Evolutionary conservation across 306 rosid genomes (phyloP), one percentile per base, ranked within the genome.

Genomic region (Dalbergia oliveri): DNA sequence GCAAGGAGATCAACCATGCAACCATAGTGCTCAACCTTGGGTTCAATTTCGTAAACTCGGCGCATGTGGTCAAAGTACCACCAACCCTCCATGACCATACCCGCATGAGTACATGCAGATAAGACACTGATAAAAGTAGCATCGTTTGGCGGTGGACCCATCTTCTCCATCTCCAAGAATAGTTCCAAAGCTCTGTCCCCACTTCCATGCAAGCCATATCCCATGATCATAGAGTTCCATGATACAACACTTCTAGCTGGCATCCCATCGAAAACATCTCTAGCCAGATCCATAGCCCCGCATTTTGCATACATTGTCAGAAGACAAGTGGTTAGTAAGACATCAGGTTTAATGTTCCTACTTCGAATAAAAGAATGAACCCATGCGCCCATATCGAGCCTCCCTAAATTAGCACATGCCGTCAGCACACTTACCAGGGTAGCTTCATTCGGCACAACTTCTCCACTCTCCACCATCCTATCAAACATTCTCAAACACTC

Each of bases 1-100:
- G 88, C 90, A 74, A 90, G 91, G 81, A 90, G 90, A 73, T 90
- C 92, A 79, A 88, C 91, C 92, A 87, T 87, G 88, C 94, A 90
- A 59, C 92, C 92, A 58, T 87, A 90, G 86, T 90, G 94, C 69
- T 90, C 91, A 67, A 87, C 85, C 75, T 81, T 90, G 61, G 94
- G 94, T 68, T 90, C 90, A 74, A 90, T 90, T 35, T 77, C 74
- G 86, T 90, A 90, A 81, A 88, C 89, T 34, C 79, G 84, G 47
- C 44, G 80, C 94, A 88, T 90, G 62, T 79, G 81, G 79, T 85
- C 89, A 43, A 88, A 88, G 80, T 78, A 88, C 89, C 89, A 85
- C 91, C 92, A 90, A 81, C 94, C 94, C 82, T 90, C 92, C 88
- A 88, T 70, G 81, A 90, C 89, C 92, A 90, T 76, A 51, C 91